Evolutionary conservation across 2,329 filamentous ascomycete species (phyloP), one percentile per base, ranked within the genome.

Genomic region (Calonectria pseudoreteaudii): DNA sequence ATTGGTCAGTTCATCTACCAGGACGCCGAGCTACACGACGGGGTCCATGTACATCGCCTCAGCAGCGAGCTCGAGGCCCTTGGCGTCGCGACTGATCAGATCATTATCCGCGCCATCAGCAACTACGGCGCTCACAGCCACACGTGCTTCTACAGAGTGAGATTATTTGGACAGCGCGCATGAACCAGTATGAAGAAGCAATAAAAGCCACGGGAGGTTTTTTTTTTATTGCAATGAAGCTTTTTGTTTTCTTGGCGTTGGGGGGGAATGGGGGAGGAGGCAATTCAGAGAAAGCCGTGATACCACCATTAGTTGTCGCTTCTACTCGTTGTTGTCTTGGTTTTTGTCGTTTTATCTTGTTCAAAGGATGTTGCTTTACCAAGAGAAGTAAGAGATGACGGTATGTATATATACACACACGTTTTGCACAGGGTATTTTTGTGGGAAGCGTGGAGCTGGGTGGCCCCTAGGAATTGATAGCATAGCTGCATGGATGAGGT

Each of bases 71-170:
- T 93, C 31, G 76, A 82, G n/a, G 81, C 81, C 2, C 82, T 92
- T 20, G 81, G 84, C 8, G 87, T 88, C 18, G 83, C 82, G 20
- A 91, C 91, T 6, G 86, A 88, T 62, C 85, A 89, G 11, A 81
- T 93, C 10, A 80, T 91, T 23, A 81, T 94, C 30, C 86, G 91
- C 16, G 88, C 90, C 2, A 82, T 87, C 70, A 90, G 84, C 79
- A 94, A 94, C 80, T 89, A 92, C 78, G 91, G 92, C 18, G 85
- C 87, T 13, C 81, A 79, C 31, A 84, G 90, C 60, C 91, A 92
- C 79, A 93, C 92, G 4, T 94, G 92, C 80, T 89, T 94, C 78
- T 94, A 94, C 83, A 86, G 92, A 1, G 82, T 93, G n/a, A 85
- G 88, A 70, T 72, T 94, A 56, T 93, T 90, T 80, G 84, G 92